phyloP scores from a whole-genome alignment of 1,284 basidiomycete species.

The Cystobasidium slooffiae region DNA sequence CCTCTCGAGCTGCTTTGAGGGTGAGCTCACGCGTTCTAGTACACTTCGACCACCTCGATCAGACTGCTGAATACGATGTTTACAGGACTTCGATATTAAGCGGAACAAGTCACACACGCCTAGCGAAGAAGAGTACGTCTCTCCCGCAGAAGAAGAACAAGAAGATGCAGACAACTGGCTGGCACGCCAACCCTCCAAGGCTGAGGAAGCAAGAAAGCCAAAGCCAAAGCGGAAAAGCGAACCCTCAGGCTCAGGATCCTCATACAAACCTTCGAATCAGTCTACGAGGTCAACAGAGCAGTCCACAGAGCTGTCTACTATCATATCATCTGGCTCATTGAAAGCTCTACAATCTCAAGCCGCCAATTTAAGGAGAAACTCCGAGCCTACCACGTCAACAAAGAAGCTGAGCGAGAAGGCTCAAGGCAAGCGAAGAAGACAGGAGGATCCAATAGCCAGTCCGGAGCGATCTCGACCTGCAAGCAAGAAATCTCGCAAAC shows the following conservation, averaged over 20 bases:
- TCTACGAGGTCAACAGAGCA: background rate
- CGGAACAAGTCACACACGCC: background rate
- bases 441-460: background rate
- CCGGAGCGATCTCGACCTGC: background rate
- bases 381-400: too few relatives aligned
- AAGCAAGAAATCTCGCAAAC: background rate
- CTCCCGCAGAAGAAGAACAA: background rate
- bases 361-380: background rate
- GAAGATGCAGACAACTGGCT: background rate
- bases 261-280: background rate
- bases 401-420: too few relatives aligned
- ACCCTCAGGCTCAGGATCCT: background rate
- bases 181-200: background rate
- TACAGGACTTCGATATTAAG: conserved; percentile 23
- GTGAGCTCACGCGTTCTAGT: background rate
- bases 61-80: background rate
- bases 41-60: too few relatives aligned
- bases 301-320: background rate
- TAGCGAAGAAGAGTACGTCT: conserved; percentile 25
- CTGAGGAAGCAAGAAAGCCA: background rate
- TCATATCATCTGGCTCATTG: background rate
- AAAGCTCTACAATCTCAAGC: conserved; percentile 8
- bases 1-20: conserved; percentile 16
- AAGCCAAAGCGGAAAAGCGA: background rate
- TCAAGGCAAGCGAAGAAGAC: background rate